Evolutionary conservation across 768 basidiomycete species (phyloP), one percentile per base, ranked within the genome.

Genomic region (Pleurotus djamor): DNA sequence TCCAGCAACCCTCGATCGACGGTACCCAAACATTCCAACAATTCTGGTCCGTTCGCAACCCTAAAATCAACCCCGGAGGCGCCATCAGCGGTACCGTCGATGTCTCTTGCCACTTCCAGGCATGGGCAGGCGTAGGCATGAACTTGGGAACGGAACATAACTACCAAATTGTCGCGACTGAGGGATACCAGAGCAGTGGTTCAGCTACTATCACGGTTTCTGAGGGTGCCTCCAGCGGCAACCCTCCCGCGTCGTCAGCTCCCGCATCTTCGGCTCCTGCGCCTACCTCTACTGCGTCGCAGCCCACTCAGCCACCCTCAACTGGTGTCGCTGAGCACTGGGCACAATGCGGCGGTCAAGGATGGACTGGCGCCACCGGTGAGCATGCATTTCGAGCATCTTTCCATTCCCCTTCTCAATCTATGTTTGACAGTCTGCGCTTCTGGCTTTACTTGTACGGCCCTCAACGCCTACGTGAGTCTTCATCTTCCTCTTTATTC

Each of bases 161-260:
- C 64, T 80, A 80, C 67, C 78, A 79, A 72, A 79, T 81, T 57
- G 65, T 80, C 56, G 79, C 80, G 32, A 77, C 77, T 9, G 80
- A 81, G 59, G 77, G 77, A 3, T 78, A 78, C 67, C 62, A 71
- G 62, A 76, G 74, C 67, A 77, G 72, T 59, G 80, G 81, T 34
- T 71, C 82, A 57, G 74, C 72, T 35, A 28, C 35, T 4, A 37
- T 48, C 32, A 54, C 45, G 34, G 41, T 52, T 37, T 72, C 69
- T 1, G 64, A 63, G 14, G 54, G 54, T 44, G 37, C 38, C 28
- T 9, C 16, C 4, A 52, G 14, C 16, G 54, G 62, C 12, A 60
- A 56, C 54, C 58, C 62, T 13, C 61, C 60, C 32, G 52, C 60
- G 3, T 57, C 63, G 4, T 65, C 60, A 7, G 33, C 34, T 13